Base-by-base conservation (phyloP, 805 yeast species). In the Ogataea allantospora region DNA sequence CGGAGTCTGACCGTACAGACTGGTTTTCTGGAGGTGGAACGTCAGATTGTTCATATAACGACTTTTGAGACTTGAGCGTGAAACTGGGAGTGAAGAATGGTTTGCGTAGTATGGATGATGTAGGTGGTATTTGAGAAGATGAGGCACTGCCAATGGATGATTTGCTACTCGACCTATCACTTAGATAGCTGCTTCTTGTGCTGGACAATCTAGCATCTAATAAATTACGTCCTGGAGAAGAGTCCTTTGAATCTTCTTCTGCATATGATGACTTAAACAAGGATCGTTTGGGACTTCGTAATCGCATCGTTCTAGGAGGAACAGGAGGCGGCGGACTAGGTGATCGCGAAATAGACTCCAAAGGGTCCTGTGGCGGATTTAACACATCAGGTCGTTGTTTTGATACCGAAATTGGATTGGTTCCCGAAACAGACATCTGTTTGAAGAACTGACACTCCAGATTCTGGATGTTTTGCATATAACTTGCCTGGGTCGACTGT, bases 381-480 rank as follows among this genome's bases (percentile, higher is more conserved):
- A 25, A 12, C 3, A 13, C 11, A 6, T 13, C 29, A 1, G 25
- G 11, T 10, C 19, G 19, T n/a, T 14, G 3, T 6, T 20, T 30
- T 6, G 10, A 28, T 8, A 34, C 14, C 12, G 39, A 14, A 18
- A 6, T 30, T 18, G 19, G 29, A 12, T 6, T 34, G 8, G 26
- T 9, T 11, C 32, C 25, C 3, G 40, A 31, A 5, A 33, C 32
- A n/a, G 44, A 40, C 30, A 32, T 32, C 33, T 32, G 33, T 10
- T 25, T 22, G 8, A 34, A n/a, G 15, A 28, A 41, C 21, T 42
- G 43, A 11, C 51, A 37, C 24, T 48, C 53, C n/a, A 46, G 26
- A 8, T 18, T n/a, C 10, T 38, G 30, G 14, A 48, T 48, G 28
- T 30, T 40, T 28, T 42, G 42, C 51, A 48, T 46, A 35, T 48